These are phyloP conservation scores for Dalbergia oliveri DNA, from an alignment of 306 rosid genomes.

Conservation along the genomic window DNA sequence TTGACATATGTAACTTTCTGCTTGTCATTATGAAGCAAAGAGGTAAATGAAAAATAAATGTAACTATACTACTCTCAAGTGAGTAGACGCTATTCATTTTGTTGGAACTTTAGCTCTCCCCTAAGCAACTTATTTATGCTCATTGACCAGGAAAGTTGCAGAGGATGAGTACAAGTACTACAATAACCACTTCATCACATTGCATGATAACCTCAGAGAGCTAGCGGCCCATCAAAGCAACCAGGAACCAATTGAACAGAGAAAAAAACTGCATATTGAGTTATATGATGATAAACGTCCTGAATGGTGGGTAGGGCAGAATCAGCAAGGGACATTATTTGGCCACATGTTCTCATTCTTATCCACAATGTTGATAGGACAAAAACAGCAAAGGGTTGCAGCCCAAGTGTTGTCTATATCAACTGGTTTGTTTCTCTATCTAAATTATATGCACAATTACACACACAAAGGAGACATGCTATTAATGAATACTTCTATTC, in stretches of 20 bases:
- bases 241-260: slow-evolving; percentile 45
- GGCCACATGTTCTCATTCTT: no score
- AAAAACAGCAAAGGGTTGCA: slow-evolving; percentile 32
- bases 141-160: slow-evolving; percentile 59
- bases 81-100: slow-evolving; percentile 1
- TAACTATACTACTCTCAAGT: not conserved
- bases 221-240: slow-evolving; percentile 57
- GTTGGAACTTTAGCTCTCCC: slow-evolving; percentile 16
- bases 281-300: slow-evolving; percentile 56
- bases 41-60: no score
- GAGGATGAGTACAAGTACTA: slow-evolving; percentile 58
- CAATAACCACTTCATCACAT: slow-evolving; percentile 61
- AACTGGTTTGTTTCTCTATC: slow-evolving; percentile 60
- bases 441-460: not conserved
- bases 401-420: slow-evolving; percentile 68
- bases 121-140: not conserved
- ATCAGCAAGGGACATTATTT: no score
- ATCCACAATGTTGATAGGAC: no score
- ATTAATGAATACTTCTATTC: not conserved
- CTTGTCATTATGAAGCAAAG: no score
- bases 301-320: slow-evolving; percentile 59
- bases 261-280: slow-evolving; percentile 61
- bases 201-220: slow-evolving; percentile 77
- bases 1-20: not conserved
- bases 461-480: slow-evolving; percentile 7